Conservation (phyloP, 129 eudicot genomes). For the Lonicera japonica region DNA sequence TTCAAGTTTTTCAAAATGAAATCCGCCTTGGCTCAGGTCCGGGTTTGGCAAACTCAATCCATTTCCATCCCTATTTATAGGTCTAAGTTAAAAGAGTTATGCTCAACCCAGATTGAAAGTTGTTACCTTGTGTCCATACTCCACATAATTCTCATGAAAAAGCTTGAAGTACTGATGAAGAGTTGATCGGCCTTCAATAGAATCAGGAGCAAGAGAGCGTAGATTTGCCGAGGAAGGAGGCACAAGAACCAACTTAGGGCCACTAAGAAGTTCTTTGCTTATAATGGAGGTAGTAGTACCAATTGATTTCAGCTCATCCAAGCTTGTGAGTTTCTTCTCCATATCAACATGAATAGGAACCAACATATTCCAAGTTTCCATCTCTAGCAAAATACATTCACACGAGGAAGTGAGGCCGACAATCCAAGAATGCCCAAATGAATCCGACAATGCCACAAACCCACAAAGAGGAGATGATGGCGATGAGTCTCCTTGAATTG, state of each 20-base stretch:
- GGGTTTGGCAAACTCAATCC: no score
- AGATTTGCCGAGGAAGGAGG: slow-evolving; percentile 54
- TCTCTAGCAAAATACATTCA: slow-evolving; percentile 74
- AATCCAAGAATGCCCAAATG: slow-evolving; percentile 85
- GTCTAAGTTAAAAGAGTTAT: no score
- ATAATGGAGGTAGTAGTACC: slow-evolving; percentile 44
- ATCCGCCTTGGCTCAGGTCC: no score
- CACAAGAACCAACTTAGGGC: slow-evolving; percentile 68
- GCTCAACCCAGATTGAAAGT: no score
- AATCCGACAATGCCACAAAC: slow-evolving; percentile 71
- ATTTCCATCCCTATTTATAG: no score
- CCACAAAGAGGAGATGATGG: slow-evolving; percentile 59
- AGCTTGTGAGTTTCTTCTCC: slow-evolving; percentile 19
- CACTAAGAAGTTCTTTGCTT: slow-evolving; percentile 79
- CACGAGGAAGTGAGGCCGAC: slow-evolving; percentile 69
- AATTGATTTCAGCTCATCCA: slow-evolving; percentile 27
- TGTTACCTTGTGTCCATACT: slow-evolving; percentile 95
- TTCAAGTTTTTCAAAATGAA: no score
- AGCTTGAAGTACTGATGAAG: slow-evolving; percentile 92
- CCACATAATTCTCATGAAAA: slow-evolving; percentile 94
- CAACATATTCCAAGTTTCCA: slow-evolving; percentile 83
- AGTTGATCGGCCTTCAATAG: slow-evolving; percentile 91
- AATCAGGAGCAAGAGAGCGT: slow-evolving; percentile 66
- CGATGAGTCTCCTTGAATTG: slow-evolving; percentile 52
- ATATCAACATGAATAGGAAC: slow-evolving; percentile 43